phyloP scores from a whole-genome alignment of 805 yeast genomes.

The Candida stauntonica region DNA sequence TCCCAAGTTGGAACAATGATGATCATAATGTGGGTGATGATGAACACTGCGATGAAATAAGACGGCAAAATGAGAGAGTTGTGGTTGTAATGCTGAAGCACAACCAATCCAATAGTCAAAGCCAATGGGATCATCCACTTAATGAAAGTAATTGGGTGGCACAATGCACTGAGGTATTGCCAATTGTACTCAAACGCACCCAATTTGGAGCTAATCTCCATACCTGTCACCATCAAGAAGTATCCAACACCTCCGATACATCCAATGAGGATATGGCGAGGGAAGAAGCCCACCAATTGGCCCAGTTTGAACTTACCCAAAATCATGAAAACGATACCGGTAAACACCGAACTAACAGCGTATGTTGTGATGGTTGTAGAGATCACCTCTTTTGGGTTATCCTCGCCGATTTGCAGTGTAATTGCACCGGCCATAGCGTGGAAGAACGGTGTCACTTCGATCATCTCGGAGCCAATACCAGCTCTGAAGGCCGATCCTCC shows the following conservation, averaged over 20 bases:
- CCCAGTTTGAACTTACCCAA: constrained; percentile 83
- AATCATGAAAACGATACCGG: constrained; percentile 74
- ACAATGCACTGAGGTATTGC: constrained; percentile 47
- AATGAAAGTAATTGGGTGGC: constrained; percentile 41
- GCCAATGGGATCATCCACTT: constrained; percentile 71
- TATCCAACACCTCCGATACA: constrained; percentile 99
- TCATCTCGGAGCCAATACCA: constrained; percentile 98
- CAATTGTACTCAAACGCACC: constrained; percentile 64
- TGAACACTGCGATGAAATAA: constrained; percentile 70
- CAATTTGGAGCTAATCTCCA: constrained; percentile 83
- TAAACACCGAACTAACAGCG: constrained; percentile 76
- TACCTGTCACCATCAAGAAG: constrained; percentile 82
- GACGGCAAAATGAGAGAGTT: constrained; percentile 77
- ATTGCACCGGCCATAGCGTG: constrained; percentile 88
- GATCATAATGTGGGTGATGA: constrained; percentile 64
- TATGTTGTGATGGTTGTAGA: constrained; percentile 87
- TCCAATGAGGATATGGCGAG: constrained; percentile 92
- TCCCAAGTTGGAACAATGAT: constrained; percentile 61
- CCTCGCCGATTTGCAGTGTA: constrained; percentile 48
- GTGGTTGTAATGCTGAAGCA: constrained; percentile 54
- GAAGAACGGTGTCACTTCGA: constrained; percentile 97
- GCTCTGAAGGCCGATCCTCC: constrained; percentile 89
- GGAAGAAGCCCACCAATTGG: constrained; percentile 88
- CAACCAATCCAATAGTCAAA: constrained; percentile 56
- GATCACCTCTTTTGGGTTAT: constrained; percentile 48